Evolutionary conservation across 1,139 yeast genomes (phyloP), one percentile per base, ranked within the genome.

Genomic region (Pichia norvegensis): DNA sequence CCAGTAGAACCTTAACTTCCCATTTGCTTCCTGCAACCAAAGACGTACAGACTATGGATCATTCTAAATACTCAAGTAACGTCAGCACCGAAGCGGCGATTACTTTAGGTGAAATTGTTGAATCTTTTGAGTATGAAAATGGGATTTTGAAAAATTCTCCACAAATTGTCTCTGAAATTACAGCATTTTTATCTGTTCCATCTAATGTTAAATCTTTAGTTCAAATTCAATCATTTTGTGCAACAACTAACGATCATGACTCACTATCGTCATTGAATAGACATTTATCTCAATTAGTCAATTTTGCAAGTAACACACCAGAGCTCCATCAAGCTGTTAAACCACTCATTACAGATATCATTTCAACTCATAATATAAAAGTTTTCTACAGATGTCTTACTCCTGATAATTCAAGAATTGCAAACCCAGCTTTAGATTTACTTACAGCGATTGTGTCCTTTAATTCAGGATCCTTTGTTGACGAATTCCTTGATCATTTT

Each of bases 341-440:
- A 2, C 64, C 66, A 6, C 63, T 78, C 42, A 74, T 81, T 47
- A 70, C 67, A 43, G 74, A 74, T 20, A 64, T 61, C n/a, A 49
- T 87, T 10, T 62, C 87, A 19, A 68, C 71, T 1, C 73, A 71
- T 46, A 76, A 84, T 58, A 62, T 74, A 42, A 84, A 81, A 55
- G 74, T 79, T 21, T 67, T 88, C 4, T 85, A 85, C 63, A 70
- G 95, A 55, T 80, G 85, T 22, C 66, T 88, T 40, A 76, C 73
- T 50, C 75, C 78, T 48, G 64, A 73, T 54, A 74, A 81, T 52
- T 78, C 84, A 0, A 68, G 76, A 1, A 66, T 78, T 11, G 78
- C 92, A 1, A 79, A 75, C 46, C 83, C 95, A 0, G 72, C 76
- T 1, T 59, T 87, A 27, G 62, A 73, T 38, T 57, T 88, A 17